These are phyloP conservation scores for Iberis amara DNA, from an alignment of 441 rosid genomes.

Conservation along the genomic window DNA sequence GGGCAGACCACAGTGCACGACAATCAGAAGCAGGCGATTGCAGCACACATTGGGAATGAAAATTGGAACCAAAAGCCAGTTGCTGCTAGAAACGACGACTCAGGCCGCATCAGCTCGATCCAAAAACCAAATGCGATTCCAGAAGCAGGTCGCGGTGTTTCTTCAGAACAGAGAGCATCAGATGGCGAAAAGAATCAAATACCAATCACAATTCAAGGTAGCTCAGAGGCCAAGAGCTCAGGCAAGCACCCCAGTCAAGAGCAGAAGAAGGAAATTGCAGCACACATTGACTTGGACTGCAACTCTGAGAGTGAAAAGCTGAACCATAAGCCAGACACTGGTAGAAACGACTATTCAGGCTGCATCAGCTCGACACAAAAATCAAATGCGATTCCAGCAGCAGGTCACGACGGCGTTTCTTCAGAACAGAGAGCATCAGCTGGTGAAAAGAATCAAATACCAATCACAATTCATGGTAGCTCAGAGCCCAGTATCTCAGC, in stretches of 20 bases:
- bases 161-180: constrained; percentile 19
- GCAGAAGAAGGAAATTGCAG: not conserved
- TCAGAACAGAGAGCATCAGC: constrained; percentile 18
- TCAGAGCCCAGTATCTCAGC: constrained; percentile 15
- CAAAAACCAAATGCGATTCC: not conserved
- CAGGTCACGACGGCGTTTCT: constrained; percentile 1
- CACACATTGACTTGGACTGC: no score
- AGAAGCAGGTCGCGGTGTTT: not conserved
- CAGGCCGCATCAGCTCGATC: constrained; percentile 7
- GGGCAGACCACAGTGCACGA: not conserved
- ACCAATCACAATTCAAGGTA: not conserved
- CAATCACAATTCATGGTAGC: not conserved
- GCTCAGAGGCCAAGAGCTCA: constrained; percentile 20
- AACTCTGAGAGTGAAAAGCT: not conserved
- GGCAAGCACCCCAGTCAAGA: constrained; percentile 2
- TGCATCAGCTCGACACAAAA: constrained; percentile 11
- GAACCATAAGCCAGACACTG: not conserved
- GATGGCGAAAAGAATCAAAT: constrained; percentile 1
- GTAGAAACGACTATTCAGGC: constrained; percentile 5
- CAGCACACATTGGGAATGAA: constrained; percentile 8
- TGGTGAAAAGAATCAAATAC: not conserved
- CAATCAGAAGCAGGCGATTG: not conserved
- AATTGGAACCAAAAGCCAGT: constrained; percentile 3
- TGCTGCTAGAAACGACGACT: constrained; percentile 2
- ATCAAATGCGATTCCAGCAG: not conserved